Evolutionary conservation across 306 rosid species (phyloP).

Genomic region (Vigna radiata): DNA sequence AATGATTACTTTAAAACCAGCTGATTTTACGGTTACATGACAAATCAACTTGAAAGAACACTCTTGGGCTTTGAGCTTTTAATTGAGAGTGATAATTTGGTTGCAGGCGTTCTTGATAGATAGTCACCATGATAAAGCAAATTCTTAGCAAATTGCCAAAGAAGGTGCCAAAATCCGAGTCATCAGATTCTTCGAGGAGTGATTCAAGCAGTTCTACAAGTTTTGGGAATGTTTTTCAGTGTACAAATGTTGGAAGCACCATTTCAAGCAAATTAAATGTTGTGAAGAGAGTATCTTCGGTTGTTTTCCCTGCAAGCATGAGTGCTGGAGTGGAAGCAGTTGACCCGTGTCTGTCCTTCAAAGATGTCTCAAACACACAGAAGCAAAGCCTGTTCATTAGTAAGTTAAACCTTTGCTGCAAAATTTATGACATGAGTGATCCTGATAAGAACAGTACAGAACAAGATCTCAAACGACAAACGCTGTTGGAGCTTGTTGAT

Average conservation of each 20-base stretch:
- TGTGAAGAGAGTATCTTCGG: slow-evolving; percentile 95
- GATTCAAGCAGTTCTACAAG: slow-evolving; percentile 72
- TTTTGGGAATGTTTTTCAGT: slow-evolving; percentile 86
- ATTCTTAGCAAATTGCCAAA: slow-evolving; percentile 88
- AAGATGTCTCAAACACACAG: slow-evolving; percentile 91
- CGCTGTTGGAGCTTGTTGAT: slow-evolving; percentile 82
- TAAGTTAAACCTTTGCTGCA: slow-evolving; percentile 90
- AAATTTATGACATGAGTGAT: slow-evolving; percentile 69
- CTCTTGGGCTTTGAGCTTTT: slow-evolving; percentile 16
- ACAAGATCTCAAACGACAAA: slow-evolving; percentile 89
- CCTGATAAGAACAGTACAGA: slow-evolving; percentile 60
- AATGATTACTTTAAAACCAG: background rate
- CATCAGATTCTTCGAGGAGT: slow-evolving; percentile 65
- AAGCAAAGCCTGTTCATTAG: slow-evolving; percentile 86
- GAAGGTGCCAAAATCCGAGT: slow-evolving; percentile 77
- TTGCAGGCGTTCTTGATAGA: slow-evolving; percentile 49
- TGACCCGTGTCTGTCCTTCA: slow-evolving; percentile 86
- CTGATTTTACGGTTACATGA: slow-evolving; percentile 30
- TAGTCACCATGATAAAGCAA: slow-evolving; percentile 86
- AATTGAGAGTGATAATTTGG: slow-evolving; percentile 40
- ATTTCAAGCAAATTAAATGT: slow-evolving; percentile 93
- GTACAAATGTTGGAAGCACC: slow-evolving; percentile 93
- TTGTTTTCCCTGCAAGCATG: slow-evolving; percentile 91
- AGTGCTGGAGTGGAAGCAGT: slow-evolving; percentile 82
- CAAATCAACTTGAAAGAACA: slow-evolving; percentile 20